Percentiles rank a stretch among this genome's conserved stretches.
phyloP scores from a whole-genome alignment of 2,329 filamentous ascomycete genomes.

The Ilyonectria destructans region DNA sequence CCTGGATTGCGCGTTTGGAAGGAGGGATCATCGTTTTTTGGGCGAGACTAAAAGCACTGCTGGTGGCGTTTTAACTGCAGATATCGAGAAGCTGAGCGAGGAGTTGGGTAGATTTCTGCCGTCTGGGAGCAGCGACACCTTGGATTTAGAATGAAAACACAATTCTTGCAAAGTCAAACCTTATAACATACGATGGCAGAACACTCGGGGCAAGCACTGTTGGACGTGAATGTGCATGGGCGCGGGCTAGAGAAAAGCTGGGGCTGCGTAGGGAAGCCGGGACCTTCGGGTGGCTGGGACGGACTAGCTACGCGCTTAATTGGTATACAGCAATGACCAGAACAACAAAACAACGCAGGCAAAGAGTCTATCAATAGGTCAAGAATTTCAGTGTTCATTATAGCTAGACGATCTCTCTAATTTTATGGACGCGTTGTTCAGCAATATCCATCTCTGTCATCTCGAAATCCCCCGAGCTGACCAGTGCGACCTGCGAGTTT shows the following conservation, averaged over 20 bases:
- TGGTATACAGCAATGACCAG: too few relatives aligned
- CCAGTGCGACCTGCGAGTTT: background rate
- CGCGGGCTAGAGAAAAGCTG: background rate
- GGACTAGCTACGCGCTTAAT: background rate
- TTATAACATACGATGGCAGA: background rate
- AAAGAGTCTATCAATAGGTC: background rate
- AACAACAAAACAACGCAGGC: background rate
- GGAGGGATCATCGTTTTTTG: constrained; percentile 5
- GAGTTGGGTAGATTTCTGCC: background rate
- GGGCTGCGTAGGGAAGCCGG: too few relatives aligned
- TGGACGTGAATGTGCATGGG: background rate
- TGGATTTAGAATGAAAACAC: background rate
- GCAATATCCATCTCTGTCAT: constrained; percentile 10
- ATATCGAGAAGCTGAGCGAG: background rate
- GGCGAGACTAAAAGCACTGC: background rate
- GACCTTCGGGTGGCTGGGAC: too few relatives aligned
- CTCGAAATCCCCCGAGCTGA: background rate
- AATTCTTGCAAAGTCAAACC: background rate
- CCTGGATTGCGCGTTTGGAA: constrained; percentile 2
- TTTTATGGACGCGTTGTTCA: background rate
- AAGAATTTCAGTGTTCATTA: background rate
- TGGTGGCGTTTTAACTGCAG: background rate
- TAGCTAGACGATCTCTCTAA: constrained; percentile 6
- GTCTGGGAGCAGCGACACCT: background rate
- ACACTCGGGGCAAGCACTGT: background rate